A percentile compares a stretch with the other conserved stretches of the same genome.
Evolutionary conservation across 306 rosid genomes (phyloP).

Genomic region (cucumber (Cucumis sativus)): Cucumber_9930_V3 NC_026655.2:2197001-2197500

Average conservation of each 20-base stretch:
- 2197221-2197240: neutral
- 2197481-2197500: slow-evolving; percentile 91
- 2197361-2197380: slow-evolving; percentile 47
- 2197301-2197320: slow-evolving; percentile 89
- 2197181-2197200: slow-evolving; percentile 80
- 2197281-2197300: slow-evolving; percentile 97
- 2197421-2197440: neutral
- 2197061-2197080: slow-evolving; percentile 92
- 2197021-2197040: slow-evolving; percentile 92
- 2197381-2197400: neutral
- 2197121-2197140: slow-evolving; percentile 89
- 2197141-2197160: slow-evolving; percentile 59
- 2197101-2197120: slow-evolving; percentile 99
- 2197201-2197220: slow-evolving; percentile 13
- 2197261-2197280: slow-evolving; percentile 61
- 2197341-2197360: slow-evolving; percentile 94
- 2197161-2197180: slow-evolving; percentile 67
- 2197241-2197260: neutral
- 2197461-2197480: slow-evolving; percentile 96
- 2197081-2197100: slow-evolving; percentile 89
- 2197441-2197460: slow-evolving; percentile 17
- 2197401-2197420: neutral
- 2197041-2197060: slow-evolving; percentile 88
- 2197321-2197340: slow-evolving; percentile 88
- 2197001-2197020: slow-evolving; percentile 93